Conservation (phyloP, 2,329 filamentous ascomycete species). For the Colletotrichum sojae region DNA sequence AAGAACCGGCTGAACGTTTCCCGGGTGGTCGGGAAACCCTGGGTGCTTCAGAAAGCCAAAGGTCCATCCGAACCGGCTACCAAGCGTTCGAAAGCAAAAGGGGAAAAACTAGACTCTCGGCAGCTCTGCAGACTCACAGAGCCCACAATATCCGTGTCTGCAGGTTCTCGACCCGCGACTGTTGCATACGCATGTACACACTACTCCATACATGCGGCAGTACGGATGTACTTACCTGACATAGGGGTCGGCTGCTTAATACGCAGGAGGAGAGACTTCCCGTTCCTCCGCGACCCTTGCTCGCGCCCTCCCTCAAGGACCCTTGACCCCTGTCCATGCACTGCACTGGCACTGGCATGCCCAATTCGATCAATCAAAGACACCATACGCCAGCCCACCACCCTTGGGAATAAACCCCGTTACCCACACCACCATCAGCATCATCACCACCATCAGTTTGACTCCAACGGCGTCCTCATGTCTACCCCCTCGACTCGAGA, state of each 20-base stretch:
- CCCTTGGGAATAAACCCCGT: conserved; percentile 22
- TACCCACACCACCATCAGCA: conserved; percentile 26
- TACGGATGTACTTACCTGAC: conserved; percentile 32
- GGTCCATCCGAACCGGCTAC: conserved; percentile 8
- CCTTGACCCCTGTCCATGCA: conserved; percentile 14
- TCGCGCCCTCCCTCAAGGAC: conserved; percentile 2
- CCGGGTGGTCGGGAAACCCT: conserved; percentile 7
- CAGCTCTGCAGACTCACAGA: background rate
- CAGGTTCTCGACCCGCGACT: conserved; percentile 23
- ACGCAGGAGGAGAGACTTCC: conserved; percentile 29
- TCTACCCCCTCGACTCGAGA: background rate
- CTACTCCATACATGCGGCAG: background rate
- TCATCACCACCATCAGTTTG: background rate
- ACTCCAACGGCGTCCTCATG: background rate
- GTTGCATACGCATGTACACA: conserved; percentile 18
- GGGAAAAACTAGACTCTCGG: conserved; percentile 18
- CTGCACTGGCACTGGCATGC: conserved; percentile 16
- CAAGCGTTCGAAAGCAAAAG: background rate
- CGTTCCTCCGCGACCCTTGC: conserved; percentile 36
- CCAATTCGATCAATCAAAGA: conserved; percentile 17
- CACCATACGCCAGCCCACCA: conserved; percentile 24
- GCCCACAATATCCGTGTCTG: conserved; percentile 20
- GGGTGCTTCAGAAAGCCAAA: conserved; percentile 8
- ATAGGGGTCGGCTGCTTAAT: conserved; percentile 15
- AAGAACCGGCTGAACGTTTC: background rate